A percentile compares a stretch with the other conserved stretches of the same genome.
These are phyloP conservation scores for Eremochloa ophiuroides DNA, from an alignment of 176 grass and related monocot genomes.

Conservation along the genomic window DNA sequence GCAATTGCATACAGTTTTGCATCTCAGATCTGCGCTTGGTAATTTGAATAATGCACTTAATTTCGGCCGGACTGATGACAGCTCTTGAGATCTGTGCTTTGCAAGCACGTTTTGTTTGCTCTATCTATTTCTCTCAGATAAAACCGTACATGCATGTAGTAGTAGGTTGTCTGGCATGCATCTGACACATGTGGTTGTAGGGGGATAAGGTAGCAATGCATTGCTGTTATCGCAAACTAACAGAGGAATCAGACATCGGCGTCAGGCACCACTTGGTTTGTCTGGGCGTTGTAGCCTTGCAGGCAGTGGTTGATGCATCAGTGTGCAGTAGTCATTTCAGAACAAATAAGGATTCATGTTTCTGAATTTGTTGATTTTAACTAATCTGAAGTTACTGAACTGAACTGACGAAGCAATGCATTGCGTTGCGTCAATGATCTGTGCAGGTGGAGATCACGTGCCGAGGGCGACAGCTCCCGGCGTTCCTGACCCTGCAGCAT, in stretches of 20 bases:
- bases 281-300: slow-evolving; percentile 23
- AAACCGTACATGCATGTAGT: background rate
- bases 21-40: slow-evolving; percentile 37
- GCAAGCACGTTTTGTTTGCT: slow-evolving; percentile 30
- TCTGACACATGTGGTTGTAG: slow-evolving; percentile 4
- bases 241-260: slow-evolving; percentile 34
- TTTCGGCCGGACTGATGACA: background rate
- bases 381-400: background rate
- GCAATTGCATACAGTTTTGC: slow-evolving; percentile 3
- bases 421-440: background rate
- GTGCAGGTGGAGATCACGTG: slow-evolving; percentile 72
- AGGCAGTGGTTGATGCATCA: too few species aligned
- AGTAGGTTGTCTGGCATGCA: slow-evolving; percentile 28
- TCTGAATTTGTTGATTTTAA: background rate
- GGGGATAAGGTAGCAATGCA: slow-evolving; percentile 21
- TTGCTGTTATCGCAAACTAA: slow-evolving; percentile 29
- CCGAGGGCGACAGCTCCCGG: slow-evolving; percentile 51
- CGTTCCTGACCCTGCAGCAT: slow-evolving; percentile 44
- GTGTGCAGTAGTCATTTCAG: slow-evolving; percentile 5
- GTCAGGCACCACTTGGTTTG: slow-evolving; percentile 39
- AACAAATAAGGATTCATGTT: background rate
- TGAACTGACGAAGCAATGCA: slow-evolving; percentile 5
- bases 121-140: background rate
- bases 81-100: slow-evolving; percentile 35
- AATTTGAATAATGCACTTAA: background rate